Evolutionary conservation across 2,329 filamentous ascomycete genomes (phyloP), one percentile per base, ranked within the genome.

Genomic region (Amauroascus niger): DNA sequence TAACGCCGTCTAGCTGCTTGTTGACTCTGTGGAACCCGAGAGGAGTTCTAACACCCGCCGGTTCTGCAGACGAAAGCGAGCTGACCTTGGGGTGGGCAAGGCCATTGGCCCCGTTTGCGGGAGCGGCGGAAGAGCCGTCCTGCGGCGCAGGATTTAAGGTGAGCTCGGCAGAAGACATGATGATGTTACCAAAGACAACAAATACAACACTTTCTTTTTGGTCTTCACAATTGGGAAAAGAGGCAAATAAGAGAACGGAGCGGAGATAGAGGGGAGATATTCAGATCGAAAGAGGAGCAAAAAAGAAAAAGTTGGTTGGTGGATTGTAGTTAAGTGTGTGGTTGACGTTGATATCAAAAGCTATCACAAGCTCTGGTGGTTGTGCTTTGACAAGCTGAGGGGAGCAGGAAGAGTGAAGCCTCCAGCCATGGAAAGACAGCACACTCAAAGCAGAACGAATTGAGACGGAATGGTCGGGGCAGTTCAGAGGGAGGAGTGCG

Each of bases 1-100:
- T 70, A 55, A 77, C 75, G 60, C 75, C 72, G 51, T 82, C 77
- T 47, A 83, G 72, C 57, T 79, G 71, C 68, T 81, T 82, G 68
- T 82, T 79, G 28, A 61, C 68, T 48, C 69, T 62, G 58, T 72
- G 69, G 59, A 72, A 72, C 18, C 69, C 69, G n/a, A 53, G 69
- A 37, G 69, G 69, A 28, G 70, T 72, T 9, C 68, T 67, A 20
- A 66, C 28, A 53, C 69, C 70, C 14, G 70, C 71, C 35, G 63
- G 63, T 49, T 70, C 68, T 13, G 64, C 61, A 50, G 65, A 65
- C 14, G 60, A 62, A 49, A 64, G 63, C 13, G 66, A 61, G 60
- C 68, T 69, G 33, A 66, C 64, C 16, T 58, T 60, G 14, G 50
- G 41, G 1, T 18, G 30, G 32, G 44, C 52, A 26, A 32, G 18